Evolutionary conservation across 805 yeast genomes (phyloP).

Genomic region (Cyberlindnera mississippiensis): DNA sequence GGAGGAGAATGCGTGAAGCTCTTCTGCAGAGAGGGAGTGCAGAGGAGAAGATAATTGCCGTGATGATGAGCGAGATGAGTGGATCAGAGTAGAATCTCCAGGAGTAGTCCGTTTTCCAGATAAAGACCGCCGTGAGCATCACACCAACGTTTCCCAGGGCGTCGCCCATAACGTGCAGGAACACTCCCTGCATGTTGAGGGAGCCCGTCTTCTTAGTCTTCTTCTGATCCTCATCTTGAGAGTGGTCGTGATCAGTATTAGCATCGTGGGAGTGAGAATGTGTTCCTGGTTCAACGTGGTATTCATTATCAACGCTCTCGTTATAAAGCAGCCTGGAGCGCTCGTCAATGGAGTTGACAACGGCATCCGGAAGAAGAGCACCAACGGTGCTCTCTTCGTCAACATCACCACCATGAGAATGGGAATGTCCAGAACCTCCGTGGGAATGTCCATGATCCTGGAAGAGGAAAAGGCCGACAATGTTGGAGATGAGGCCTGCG

Average conservation of each 20-base stretch:
- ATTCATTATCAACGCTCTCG: slow-evolving; percentile 17
- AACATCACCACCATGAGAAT: slow-evolving; percentile 21
- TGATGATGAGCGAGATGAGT: slow-evolving; percentile 75
- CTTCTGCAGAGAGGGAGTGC: slow-evolving; percentile 87
- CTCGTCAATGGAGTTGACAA: slow-evolving; percentile 36
- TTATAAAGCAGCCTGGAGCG: slow-evolving; percentile 14
- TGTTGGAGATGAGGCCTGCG: slow-evolving; percentile 78
- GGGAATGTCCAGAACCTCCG: slow-evolving; percentile 39
- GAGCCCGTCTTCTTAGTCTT: slow-evolving; percentile 42
- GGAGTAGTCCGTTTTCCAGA: slow-evolving; percentile 87
- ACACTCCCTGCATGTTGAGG: slow-evolving; percentile 97
- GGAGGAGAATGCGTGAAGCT: slow-evolving; percentile 82
- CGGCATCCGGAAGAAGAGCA: slow-evolving; percentile 42
- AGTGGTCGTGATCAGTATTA: slow-evolving; percentile 5
- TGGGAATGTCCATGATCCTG: slow-evolving; percentile 76
- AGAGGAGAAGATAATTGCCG: slow-evolving; percentile 82
- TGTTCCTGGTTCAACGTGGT: slow-evolving; percentile 16
- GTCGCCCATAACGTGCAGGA: slow-evolving; percentile 91
- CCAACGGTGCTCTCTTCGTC: slow-evolving; percentile 27
- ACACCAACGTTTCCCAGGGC: slow-evolving; percentile 96
- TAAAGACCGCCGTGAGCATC: slow-evolving; percentile 80
- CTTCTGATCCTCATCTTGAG: slow-evolving; percentile 3
- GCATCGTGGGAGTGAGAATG: slow-evolving; percentile 7
- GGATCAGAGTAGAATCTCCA: slow-evolving; percentile 93
- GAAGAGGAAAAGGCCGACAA: slow-evolving; percentile 80